Conservation (phyloP, 495 filamentous ascomycete genomes). For the Daldinia loculata region DNA sequence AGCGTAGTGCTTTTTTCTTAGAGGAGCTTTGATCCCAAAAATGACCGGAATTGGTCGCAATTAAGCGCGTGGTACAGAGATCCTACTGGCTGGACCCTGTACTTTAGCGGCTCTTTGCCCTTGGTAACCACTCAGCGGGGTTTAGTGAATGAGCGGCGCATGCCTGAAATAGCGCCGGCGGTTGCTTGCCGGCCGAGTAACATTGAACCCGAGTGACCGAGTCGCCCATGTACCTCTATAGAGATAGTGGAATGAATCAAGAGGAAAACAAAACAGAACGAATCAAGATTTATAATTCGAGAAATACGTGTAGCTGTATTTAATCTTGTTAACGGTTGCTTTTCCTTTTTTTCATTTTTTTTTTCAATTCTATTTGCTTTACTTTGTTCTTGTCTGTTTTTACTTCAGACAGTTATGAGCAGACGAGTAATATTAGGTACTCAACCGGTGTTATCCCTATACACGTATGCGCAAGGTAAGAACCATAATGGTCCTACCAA, state of each 20-base stretch:
- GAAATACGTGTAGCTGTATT: not conserved
- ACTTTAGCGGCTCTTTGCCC: conserved; percentile 33
- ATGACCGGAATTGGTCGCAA: conserved; percentile 19
- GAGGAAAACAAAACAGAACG: not conserved
- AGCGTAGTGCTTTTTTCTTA: conserved; percentile 2
- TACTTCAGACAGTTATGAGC: not conserved
- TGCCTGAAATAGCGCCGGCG: conserved; percentile 22
- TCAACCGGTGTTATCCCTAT: not conserved
- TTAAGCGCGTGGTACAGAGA: conserved; percentile 44
- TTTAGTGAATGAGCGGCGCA: conserved; percentile 12
- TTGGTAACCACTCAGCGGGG: conserved; percentile 26
- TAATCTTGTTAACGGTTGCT: not conserved
- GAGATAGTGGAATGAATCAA: not conserved
- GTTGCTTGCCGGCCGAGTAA: conserved; percentile 15
- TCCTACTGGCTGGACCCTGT: conserved; percentile 38
- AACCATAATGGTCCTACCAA: not conserved
- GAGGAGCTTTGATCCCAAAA: conserved; percentile 21
- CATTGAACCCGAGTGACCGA: conserved; percentile 9
- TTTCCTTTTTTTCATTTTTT: not conserved
- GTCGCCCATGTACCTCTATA: conserved; percentile 2
- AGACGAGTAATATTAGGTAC: not conserved
- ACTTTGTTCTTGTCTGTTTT: not conserved
- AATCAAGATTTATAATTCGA: not conserved
- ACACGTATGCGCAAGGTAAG: not conserved
- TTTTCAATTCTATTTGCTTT: not conserved